Percentiles rank a stretch among this genome's conserved stretches.
Evolutionary conservation across 2,329 filamentous ascomycete species (phyloP).

Genomic region (Rosellinia necatrix): DNA sequence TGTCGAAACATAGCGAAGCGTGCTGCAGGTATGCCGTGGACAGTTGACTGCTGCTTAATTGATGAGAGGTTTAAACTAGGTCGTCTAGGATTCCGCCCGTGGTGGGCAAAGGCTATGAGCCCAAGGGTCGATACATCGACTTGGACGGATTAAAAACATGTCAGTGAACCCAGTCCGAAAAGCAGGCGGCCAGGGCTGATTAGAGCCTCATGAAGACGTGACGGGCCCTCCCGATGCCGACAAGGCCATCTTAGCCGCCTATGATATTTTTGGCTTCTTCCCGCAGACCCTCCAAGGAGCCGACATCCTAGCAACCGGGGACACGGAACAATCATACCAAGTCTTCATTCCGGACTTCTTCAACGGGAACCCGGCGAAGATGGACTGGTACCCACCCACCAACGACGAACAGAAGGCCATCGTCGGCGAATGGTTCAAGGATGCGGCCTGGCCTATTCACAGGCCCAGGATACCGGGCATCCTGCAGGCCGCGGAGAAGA

Average conservation of each 20-base stretch:
- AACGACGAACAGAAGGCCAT: constrained; percentile 63
- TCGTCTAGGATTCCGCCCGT: constrained; percentile 26
- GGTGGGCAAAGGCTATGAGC: constrained; percentile 25
- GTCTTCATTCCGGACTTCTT: constrained; percentile 93
- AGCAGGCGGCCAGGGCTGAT: not conserved
- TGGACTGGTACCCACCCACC: constrained; percentile 63
- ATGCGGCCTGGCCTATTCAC: constrained; percentile 50
- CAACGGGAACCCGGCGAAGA: constrained; percentile 66
- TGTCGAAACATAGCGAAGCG: constrained; percentile 31
- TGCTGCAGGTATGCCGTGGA: constrained; percentile 25
- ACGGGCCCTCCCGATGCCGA: constrained; percentile 49
- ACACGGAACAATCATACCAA: constrained; percentile 68
- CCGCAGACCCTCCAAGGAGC: constrained; percentile 71
- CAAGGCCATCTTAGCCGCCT: constrained; percentile 64
- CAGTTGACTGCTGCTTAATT: not conserved
- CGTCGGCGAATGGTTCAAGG: constrained; percentile 60
- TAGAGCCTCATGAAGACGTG: constrained; percentile 43
- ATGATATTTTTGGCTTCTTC: constrained; percentile 73
- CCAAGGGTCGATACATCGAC: constrained; percentile 29
- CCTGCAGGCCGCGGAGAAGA: constrained; percentile 53
- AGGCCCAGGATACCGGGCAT: constrained; percentile 55
- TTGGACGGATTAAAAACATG: constrained; percentile 25
- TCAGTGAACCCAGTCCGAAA: constrained; percentile 9
- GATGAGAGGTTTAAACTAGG: not conserved
- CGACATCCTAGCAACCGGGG: constrained; percentile 62